Evolutionary conservation across 2,329 filamentous ascomycete species (phyloP), one percentile per base, ranked within the genome.

Genomic region (Diaporthe nobilis): DNA sequence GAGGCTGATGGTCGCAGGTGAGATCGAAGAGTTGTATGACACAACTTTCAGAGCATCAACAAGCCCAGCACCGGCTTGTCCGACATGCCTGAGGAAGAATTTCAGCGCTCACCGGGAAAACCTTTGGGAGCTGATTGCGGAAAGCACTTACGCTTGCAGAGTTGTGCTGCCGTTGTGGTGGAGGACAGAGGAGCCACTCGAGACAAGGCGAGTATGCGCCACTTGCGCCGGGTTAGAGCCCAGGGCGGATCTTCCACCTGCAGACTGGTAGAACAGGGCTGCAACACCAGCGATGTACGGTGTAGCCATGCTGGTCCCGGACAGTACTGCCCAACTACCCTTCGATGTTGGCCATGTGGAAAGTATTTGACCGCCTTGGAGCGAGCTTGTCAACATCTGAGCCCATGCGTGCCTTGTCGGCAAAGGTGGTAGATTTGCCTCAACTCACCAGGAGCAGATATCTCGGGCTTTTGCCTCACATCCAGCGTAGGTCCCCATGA

Each of bases 241-340:
- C 8, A 77, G 20, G 8, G 37, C 39, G 22, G 65, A 25, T 6
- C 73, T 25, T 6, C 81, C 80, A 39, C 80, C 81, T 42, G 76
- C 75, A n/a, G 77, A 76, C 12, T 77, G 65, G 73, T 79, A 77
- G 60, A 80, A 82, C 7, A 82, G 79, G 8, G 80, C 81, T 25
- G 81, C 81, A 55, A 82, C 80, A n/a, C 84, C 85, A 37, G 85
- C 85, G 17, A 85, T 81, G 73, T 84, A 82, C 6, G 85, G 85
- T 55, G 83, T 83, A n/a, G 85, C 83, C 86, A 87, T 87, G 9
- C 84, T 85, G 7, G 86, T 87, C 65, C 86, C 86, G 63, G 82
- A 84, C 34, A 85, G 79, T 8, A 86, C 82, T 58, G 81, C 83
- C 75, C 86, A 87, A 44, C 47, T 76, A 22, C 61, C 72, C n/a